Base-by-base conservation (phyloP, 1,139 yeast species). In the Saccharomyces pastorianus region DNA sequence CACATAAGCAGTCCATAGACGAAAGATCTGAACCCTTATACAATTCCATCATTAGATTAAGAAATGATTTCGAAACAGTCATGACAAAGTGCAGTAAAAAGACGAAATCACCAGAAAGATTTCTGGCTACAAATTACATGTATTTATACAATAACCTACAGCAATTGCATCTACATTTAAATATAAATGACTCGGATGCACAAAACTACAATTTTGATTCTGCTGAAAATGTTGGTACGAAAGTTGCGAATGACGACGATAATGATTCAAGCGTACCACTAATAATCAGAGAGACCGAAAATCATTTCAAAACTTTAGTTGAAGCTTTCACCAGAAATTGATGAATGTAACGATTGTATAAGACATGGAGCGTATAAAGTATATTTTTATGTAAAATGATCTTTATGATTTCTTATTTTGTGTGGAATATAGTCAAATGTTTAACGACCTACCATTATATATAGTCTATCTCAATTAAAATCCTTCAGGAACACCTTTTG, bases 401-500 rank as follows among this genome's bases (percentile, higher is more conserved):
- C n/a, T 46, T 23, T 26, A 20, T 26, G 23, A 27, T 26, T 46
- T 11, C 9, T 5, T 46, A 23, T 4, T 11, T 23, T 46, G 11
- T 46, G 9, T 46, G 23, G 20, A 8, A 17, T 11, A 17, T 17
- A 38, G 44, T 17, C 17, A 38, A 38, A 13, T 6, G 13, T 7
- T 20, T 17, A n/a, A 4, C 13, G 11, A 38, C 11, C 17, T 17
- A 38, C 25, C 23, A 17, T 11, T 25, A 38, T 17, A 38, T 9
- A 3, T 17, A 17, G 23, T 17, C 6, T 17, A 2, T 8, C 13
- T 17, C 17, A 13, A 31, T 51, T 54, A 61, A 71, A 89, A 89
- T 2, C 95, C 95, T 52, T 84, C 85, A 0, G 98, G 98, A 4
- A 90, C 96, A 4, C 96, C 97, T 58, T 79, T 79, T 0, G 96